phyloP scores from a whole-genome alignment of 768 basidiomycete species.

The Hygrocybe punicea region DNA sequence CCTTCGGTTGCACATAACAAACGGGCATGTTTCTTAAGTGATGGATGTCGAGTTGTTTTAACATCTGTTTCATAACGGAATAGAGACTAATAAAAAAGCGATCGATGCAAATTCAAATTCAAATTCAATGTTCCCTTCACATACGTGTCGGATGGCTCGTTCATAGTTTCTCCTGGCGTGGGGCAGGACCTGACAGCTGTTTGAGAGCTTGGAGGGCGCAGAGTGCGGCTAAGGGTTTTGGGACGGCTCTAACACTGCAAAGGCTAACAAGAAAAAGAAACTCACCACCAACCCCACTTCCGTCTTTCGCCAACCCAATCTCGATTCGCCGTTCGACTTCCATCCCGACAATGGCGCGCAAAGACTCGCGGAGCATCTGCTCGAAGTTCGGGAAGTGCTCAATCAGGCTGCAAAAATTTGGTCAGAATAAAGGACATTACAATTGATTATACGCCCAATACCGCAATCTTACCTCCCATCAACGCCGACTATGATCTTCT shows the following conservation, averaged over 20 bases:
- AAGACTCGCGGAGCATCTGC: conserved; percentile 64
- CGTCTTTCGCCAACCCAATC: conserved; percentile 94
- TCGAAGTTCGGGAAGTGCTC: conserved; percentile 92
- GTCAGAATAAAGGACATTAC: conserved; percentile 5
- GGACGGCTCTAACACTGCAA: conserved; percentile 3
- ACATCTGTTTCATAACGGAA: too few relatives aligned
- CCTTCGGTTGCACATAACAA: too few relatives aligned
- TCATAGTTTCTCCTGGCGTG: not conserved
- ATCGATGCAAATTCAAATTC: too few relatives aligned
- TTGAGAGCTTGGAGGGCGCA: conserved; percentile 82
- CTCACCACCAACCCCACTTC: conserved; percentile 95
- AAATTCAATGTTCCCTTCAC: not conserved
- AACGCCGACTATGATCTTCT: conserved; percentile 75
- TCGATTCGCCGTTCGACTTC: conserved; percentile 76
- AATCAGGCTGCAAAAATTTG: conserved; percentile 56
- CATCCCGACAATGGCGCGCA: conserved; percentile 72
- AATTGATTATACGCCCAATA: too few relatives aligned
- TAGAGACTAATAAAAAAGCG: too few relatives aligned
- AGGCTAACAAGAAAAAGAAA: conserved; percentile 3
- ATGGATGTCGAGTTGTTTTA: too few relatives aligned
- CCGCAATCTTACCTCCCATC: conserved; percentile 73
- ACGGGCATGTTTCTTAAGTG: too few relatives aligned
- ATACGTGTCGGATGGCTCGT: not conserved
- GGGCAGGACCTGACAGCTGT: conserved; percentile 3
- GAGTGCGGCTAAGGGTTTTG: conserved; percentile 61